Percentiles rank a stretch among this genome's conserved stretches.
phyloP scores from a whole-genome alignment of 345 rosid species.

The Lagerstroemia speciosa region DNA sequence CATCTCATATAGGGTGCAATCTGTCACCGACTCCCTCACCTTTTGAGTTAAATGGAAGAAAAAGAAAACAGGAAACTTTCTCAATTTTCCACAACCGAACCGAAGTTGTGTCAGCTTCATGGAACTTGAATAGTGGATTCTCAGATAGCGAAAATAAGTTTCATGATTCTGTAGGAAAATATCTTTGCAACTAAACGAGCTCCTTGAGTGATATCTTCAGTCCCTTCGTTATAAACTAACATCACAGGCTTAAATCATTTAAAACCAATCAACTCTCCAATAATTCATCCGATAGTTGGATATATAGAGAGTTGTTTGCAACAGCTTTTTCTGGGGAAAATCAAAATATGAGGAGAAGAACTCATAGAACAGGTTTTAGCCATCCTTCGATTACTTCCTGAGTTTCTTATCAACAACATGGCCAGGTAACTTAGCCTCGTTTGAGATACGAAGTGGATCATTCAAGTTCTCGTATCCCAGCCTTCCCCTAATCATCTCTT shows the following conservation, averaged over 20 bases:
- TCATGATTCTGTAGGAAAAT: too few species aligned
- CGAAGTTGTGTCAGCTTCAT: too few species aligned
- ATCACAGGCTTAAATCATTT: not conserved
- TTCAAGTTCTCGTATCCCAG: conserved; percentile 72
- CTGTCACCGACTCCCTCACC: not conserved
- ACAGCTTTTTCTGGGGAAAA: not conserved
- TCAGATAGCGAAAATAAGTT: too few species aligned
- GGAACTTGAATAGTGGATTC: too few species aligned
- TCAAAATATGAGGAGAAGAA: not conserved
- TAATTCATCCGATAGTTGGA: not conserved
- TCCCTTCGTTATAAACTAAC: not conserved
- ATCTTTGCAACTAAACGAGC: not conserved
- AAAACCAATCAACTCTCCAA: not conserved
- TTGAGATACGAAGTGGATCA: conserved; percentile 65
- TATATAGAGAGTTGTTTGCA: too few species aligned
- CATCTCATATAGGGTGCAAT: not conserved
- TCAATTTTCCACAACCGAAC: not conserved
- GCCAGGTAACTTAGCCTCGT: conserved; percentile 67
- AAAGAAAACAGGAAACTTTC: not conserved
- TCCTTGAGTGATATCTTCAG: not conserved
- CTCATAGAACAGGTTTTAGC: conserved; percentile 14
- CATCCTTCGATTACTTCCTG: conserved; percentile 81
- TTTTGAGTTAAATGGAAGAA: not conserved
- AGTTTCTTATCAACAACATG: conserved; percentile 47
- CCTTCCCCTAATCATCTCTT: conserved; percentile 61